Evolutionary conservation across 1,139 yeast genomes (phyloP).

Genomic region (Debaryomycetaceae sp.): DNA sequence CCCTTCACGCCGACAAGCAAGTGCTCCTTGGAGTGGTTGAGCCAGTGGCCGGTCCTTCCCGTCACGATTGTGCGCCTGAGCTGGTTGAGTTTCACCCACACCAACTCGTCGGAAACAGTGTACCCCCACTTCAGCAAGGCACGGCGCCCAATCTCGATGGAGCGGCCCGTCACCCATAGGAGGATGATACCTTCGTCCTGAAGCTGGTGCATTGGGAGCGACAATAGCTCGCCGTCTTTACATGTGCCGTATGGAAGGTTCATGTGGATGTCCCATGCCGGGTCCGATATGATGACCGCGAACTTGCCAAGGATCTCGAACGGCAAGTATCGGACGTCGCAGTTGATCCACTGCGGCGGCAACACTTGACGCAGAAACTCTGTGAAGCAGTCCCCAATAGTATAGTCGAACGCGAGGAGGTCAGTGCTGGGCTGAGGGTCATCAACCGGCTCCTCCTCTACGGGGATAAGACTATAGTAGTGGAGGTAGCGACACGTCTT

Average conservation of each 20-base stretch:
- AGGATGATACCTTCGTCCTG: conserved; percentile 79
- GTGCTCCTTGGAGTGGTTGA: conserved; percentile 91
- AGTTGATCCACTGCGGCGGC: conserved; percentile 80
- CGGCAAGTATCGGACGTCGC: conserved; percentile 69
- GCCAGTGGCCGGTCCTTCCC: conserved; percentile 95
- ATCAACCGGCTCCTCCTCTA: neutral
- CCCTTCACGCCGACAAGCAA: conserved; percentile 79
- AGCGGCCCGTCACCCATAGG: conserved; percentile 92
- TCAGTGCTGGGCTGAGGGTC: conserved; percentile 4
- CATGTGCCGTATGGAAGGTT: conserved; percentile 69
- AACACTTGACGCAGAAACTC: conserved; percentile 15
- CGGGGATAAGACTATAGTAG: conserved; percentile 54
- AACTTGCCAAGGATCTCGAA: conserved; percentile 67
- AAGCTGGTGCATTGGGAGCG: conserved; percentile 52
- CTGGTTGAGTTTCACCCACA: conserved; percentile 90
- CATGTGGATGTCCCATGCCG: conserved; percentile 86
- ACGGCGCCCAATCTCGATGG: conserved; percentile 76
- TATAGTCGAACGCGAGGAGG: conserved; percentile 27
- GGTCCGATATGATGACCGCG: conserved; percentile 83
- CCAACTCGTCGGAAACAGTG: conserved; percentile 59
- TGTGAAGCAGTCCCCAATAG: conserved; percentile 45
- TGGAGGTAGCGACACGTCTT: conserved; percentile 74
- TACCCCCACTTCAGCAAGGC: conserved; percentile 81
- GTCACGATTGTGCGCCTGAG: conserved; percentile 82
- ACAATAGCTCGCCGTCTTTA: conserved; percentile 58